Percentiles rank a stretch among this genome's conserved stretches.
These are phyloP conservation scores for Trichoderma gamsii DNA, from an alignment of 495 filamentous ascomycete species.

Conservation along the genomic window DNA sequence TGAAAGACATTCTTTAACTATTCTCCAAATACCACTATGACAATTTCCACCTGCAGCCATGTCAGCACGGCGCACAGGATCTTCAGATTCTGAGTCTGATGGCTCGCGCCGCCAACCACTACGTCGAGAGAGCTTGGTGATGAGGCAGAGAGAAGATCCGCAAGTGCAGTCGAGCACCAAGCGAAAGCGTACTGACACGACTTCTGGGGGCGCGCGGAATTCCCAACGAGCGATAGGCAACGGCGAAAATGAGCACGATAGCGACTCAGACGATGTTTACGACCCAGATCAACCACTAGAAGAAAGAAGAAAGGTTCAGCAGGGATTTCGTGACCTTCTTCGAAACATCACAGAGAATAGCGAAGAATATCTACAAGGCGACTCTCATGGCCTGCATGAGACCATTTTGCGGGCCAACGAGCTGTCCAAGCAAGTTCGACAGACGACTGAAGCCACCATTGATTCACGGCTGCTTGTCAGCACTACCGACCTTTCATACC, in stretches of 20 bases:
- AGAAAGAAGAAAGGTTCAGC: conserved; percentile 66
- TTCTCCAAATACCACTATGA: neutral
- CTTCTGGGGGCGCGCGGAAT: neutral
- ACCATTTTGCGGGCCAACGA: conserved; percentile 60
- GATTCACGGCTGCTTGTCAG: conserved; percentile 79
- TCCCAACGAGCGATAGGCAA: neutral
- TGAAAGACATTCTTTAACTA: neutral
- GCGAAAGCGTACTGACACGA: conserved; percentile 11
- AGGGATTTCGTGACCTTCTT: conserved; percentile 59
- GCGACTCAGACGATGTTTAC: conserved; percentile 41
- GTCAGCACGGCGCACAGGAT: neutral
- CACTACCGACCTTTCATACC: conserved; percentile 68
- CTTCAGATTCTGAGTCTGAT: neutral
- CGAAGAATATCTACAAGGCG: conserved; percentile 56
- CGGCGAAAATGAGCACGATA: conserved; percentile 35
- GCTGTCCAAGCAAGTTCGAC: conserved; percentile 65
- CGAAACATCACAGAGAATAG: conserved; percentile 64
- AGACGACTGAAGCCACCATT: conserved; percentile 87
- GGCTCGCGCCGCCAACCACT: neutral
- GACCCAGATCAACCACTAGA: conserved; percentile 83
- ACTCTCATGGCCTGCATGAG: conserved; percentile 54
- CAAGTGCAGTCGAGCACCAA: neutral
- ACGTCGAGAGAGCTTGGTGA: neutral
- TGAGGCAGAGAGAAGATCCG: conserved; percentile 8
- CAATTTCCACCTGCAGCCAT: neutral